Evolutionary conservation across 1,284 basidiomycete genomes (phyloP).

Genomic region (Farysia itapuensis): DNA sequence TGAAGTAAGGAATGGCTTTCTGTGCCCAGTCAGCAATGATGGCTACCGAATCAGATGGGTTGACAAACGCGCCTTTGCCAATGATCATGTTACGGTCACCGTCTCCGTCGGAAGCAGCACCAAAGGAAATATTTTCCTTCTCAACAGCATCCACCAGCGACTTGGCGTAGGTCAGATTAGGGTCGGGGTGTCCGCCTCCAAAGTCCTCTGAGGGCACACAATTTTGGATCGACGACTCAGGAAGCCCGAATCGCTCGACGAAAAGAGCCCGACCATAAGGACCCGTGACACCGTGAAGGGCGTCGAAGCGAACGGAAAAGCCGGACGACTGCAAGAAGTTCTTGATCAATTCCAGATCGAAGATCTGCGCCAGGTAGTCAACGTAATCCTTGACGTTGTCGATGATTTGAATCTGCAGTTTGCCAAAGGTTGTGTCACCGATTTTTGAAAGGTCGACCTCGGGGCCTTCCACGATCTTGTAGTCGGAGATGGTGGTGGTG

Average conservation of each 20-base stretch:
- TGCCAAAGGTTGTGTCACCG: slow-evolving; percentile 71
- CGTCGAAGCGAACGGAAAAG: slow-evolving; percentile 92
- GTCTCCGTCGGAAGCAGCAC: slow-evolving; percentile 95
- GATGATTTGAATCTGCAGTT: slow-evolving; percentile 81
- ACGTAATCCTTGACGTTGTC: slow-evolving; percentile 92
- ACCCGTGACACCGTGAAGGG: slow-evolving; percentile 93
- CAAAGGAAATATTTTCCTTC: slow-evolving; percentile 81
- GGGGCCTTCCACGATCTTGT: slow-evolving; percentile 80
- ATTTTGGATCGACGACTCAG: slow-evolving; percentile 82
- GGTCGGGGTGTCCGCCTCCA: slow-evolving; percentile 95
- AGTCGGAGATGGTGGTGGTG: slow-evolving; percentile 80
- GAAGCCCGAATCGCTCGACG: slow-evolving; percentile 78
- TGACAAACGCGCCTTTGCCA: slow-evolving; percentile 95
- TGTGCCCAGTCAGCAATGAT: slow-evolving; percentile 97
- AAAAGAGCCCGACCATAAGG: slow-evolving; percentile 92
- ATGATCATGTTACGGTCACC: slow-evolving; percentile 99
- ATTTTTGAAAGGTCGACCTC: slow-evolving; percentile 83
- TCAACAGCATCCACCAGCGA: slow-evolving; percentile 91
- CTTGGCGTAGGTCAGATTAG: slow-evolving; percentile 96
- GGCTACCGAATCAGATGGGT: slow-evolving; percentile 93
- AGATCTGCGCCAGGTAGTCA: slow-evolving; percentile 80
- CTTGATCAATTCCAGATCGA: slow-evolving; percentile 92
- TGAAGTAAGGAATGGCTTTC: slow-evolving; percentile 93
- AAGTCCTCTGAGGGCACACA: slow-evolving; percentile 89
- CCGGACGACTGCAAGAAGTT: slow-evolving; percentile 72